phyloP scores from a whole-genome alignment of 768 basidiomycete species.

The Lyophyllum decastes region DNA sequence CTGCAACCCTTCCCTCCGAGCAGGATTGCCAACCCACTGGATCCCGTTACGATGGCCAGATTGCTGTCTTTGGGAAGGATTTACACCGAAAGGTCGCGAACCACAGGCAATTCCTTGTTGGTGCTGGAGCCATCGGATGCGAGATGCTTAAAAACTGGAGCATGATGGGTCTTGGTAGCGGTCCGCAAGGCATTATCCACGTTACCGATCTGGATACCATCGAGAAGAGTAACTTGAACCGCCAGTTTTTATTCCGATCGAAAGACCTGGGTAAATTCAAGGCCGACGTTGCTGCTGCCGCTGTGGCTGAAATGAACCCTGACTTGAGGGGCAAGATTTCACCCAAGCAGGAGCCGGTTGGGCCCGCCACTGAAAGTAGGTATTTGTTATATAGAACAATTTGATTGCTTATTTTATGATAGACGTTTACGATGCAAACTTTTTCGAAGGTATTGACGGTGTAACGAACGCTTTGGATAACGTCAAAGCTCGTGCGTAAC shows the following conservation, averaged over 20 bases:
- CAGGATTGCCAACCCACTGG: slow-evolving; percentile 80
- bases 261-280: slow-evolving; percentile 98
- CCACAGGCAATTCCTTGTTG: slow-evolving; percentile 94
- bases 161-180: slow-evolving; percentile 93
- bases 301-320: slow-evolving; percentile 95
- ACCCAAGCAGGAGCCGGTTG: slow-evolving; percentile 91
- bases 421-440: slow-evolving; percentile 88
- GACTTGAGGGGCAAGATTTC: slow-evolving; percentile 84
- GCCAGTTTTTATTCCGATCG: slow-evolving; percentile 96
- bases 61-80: slow-evolving; percentile 90
- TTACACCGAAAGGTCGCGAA: slow-evolving; percentile 93
- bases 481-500: slow-evolving; percentile 82
- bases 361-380: slow-evolving; percentile 89
- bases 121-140: slow-evolving; percentile 98
- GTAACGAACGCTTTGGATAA: slow-evolving; percentile 99
- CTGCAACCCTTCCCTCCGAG: slow-evolving; percentile 72
- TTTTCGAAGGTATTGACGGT: slow-evolving; percentile 87
- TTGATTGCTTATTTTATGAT: slow-evolving; percentile 41
- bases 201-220: slow-evolving; percentile 99
- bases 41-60: slow-evolving; percentile 90
- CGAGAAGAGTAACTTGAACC: slow-evolving; percentile 97
- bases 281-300: slow-evolving; percentile 88
- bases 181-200: slow-evolving; percentile 77
- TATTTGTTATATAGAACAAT: slow-evolving; percentile 11
- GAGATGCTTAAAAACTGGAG: slow-evolving; percentile 99